Percentiles rank a stretch among this genome's conserved stretches.
phyloP scores from a whole-genome alignment of 805 yeast genomes.

The Yamadazyma akitaensis region DNA sequence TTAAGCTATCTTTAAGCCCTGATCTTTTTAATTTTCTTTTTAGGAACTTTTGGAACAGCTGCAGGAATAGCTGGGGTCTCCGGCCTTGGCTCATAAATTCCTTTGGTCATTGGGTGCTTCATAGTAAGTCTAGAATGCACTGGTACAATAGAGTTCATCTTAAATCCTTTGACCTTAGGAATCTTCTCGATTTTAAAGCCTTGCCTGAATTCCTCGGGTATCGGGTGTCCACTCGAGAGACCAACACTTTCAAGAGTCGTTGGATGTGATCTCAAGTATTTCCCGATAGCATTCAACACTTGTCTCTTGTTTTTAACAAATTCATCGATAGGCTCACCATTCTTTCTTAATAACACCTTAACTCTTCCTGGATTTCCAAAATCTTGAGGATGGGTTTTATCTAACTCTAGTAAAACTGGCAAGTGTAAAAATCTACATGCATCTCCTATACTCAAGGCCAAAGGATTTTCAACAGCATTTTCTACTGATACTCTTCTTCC shows the following conservation, averaged over 20 bases:
- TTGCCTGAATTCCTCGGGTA: conserved; percentile 57
- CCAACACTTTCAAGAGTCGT: conserved; percentile 61
- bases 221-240: conserved; percentile 50
- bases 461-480: conserved; percentile 80
- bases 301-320: conserved; percentile 53
- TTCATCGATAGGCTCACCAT: conserved; percentile 38
- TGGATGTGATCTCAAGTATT: conserved; percentile 62
- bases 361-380: conserved; percentile 98
- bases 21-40: conserved; percentile 59
- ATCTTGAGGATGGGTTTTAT: conserved; percentile 92
- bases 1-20: conserved; percentile 38
- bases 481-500: conserved; percentile 77
- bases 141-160: conserved; percentile 87
- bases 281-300: conserved; percentile 56
- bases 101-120: conserved; percentile 79
- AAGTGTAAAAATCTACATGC: conserved; percentile 50
- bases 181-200: conserved; percentile 54
- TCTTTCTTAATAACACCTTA: conserved; percentile 61
- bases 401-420: conserved; percentile 62
- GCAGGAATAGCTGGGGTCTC: conserved; percentile 37
- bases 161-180: conserved; percentile 82
- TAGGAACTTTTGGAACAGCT: conserved; percentile 42
- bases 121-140: conserved; percentile 73
- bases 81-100: conserved; percentile 57
- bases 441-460: conserved; percentile 78